These are phyloP conservation scores for Ramalina peruviana DNA, from an alignment of 495 filamentous ascomycete genomes.

Conservation along the genomic window DNA sequence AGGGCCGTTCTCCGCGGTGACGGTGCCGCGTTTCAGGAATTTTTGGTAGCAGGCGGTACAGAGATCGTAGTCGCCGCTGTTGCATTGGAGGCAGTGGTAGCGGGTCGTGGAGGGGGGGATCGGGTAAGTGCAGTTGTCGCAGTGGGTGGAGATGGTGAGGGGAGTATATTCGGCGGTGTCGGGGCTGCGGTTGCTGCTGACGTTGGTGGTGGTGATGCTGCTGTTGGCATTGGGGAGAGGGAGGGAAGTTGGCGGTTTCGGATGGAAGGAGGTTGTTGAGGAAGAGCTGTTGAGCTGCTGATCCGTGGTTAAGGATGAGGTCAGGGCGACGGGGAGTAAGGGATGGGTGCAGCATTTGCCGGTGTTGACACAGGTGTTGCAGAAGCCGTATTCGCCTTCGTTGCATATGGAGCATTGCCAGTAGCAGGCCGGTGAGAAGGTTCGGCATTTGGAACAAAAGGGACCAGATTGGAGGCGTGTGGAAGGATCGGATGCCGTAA, in stretches of 20 bases:
- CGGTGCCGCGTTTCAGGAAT: conserved; percentile 42
- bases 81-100: conserved; percentile 61
- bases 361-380: conserved; percentile 65
- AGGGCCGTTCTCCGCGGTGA: conserved; percentile 59
- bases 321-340: conserved; percentile 46
- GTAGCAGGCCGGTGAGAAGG: conserved; percentile 59
- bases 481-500: conserved; percentile 51
- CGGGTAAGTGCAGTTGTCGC: conserved; percentile 56
- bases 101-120: conserved; percentile 54
- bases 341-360: conserved; percentile 64
- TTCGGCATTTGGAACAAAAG: conserved; percentile 66
- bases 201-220: conserved; percentile 7
- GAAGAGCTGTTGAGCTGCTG: background rate
- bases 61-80: conserved; percentile 68
- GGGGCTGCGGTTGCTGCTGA: conserved; percentile 15
- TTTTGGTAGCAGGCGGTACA: conserved; percentile 62
- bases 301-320: background rate
- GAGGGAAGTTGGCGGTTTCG: conserved; percentile 18
- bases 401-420: conserved; percentile 79
- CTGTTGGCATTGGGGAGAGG: conserved; percentile 9
- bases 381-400: conserved; percentile 86
- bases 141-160: conserved; percentile 53
- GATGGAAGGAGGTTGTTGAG: background rate
- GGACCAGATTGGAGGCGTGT: conserved; percentile 59
- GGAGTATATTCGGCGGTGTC: conserved; percentile 34